Base-by-base conservation (phyloP, 2,329 filamentous ascomycete species). In the Sporothrix humicola region DNA sequence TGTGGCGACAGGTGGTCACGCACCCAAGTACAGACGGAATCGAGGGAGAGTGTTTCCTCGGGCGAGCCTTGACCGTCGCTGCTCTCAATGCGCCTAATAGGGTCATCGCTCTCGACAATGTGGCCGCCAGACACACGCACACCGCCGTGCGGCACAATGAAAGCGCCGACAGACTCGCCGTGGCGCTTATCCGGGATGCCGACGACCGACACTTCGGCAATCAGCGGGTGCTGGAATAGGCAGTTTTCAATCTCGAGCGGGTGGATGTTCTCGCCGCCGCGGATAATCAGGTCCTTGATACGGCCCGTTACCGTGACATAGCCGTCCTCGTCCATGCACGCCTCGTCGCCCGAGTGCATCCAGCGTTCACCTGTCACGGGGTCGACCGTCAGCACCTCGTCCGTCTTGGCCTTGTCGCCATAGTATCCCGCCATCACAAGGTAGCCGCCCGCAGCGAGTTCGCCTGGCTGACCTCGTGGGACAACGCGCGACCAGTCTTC, bases 301-400 rank as follows among this genome's bases (percentile, higher is more conserved):
- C 95, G 87, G 2, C 95, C 94, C 0, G 94, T 98, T 79, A 98
- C 97, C 77, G 89, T 88, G 1, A 98, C 89, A 80, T 94, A 98
- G 1, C 95, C 96, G 42, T 94, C 87, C 4, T 82, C 85, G 75
- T 97, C 93, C 88, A 98, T 97, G 71, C 85, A 84, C 1, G 94
- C 96, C 84, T 98, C 95, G 79, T 99, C 96, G 23, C 96, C 96
- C 0, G 92, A 97, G 82, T 92, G 86, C 92, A 98, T 96, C 95
- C 95, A 98, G 20, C 92, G 79, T 63, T 86, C 81, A 10, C 87
- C 82, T 1, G 83, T 80, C 8, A 15, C 59, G 7, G 50, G 59
- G 9, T 66, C 75, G 6, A 8, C 12, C 1, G 17, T 42, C 17
- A 74, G 26, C 5, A 92, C 93, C 79, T 93, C 91, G 0, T 84